These are phyloP conservation scores for Candida smagusa DNA, from an alignment of 1,139 yeast species.

Conservation along the genomic window DNA sequence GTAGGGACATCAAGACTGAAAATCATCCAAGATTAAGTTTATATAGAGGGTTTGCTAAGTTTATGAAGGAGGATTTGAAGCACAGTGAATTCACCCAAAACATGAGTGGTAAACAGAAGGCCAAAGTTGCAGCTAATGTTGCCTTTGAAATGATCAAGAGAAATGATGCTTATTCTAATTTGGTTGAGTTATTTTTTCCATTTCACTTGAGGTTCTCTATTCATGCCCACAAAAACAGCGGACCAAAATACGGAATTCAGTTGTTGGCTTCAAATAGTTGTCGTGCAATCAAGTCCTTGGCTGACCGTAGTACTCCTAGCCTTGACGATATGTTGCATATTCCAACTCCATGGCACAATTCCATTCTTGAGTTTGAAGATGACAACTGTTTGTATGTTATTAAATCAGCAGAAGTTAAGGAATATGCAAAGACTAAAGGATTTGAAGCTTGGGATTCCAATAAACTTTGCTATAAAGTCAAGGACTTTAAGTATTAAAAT, in stretches of 20 bases:
- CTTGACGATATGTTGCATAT: constrained; percentile 52
- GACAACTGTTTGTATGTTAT: constrained; percentile 24
- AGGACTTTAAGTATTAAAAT: constrained; percentile 4
- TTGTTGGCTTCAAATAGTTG: constrained; percentile 45
- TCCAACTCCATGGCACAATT: constrained; percentile 68
- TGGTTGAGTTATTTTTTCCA: constrained; percentile 58
- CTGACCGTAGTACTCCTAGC: constrained; percentile 25
- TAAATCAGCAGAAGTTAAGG: constrained; percentile 25
- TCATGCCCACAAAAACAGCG: constrained; percentile 56
- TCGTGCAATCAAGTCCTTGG: constrained; percentile 30
- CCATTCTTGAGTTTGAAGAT: constrained; percentile 42
- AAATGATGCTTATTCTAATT: constrained; percentile 62
- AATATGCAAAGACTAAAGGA: constrained; percentile 21
- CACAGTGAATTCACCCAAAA: constrained; percentile 34
- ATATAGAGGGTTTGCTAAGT: constrained; percentile 56
- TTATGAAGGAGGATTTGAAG: constrained; percentile 57
- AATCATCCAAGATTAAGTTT: constrained; percentile 51
- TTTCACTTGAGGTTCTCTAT: constrained; percentile 57
- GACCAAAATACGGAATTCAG: constrained; percentile 57
- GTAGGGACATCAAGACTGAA: constrained; percentile 33
- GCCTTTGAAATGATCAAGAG: constrained; percentile 65
- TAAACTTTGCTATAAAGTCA: constrained; percentile 12
- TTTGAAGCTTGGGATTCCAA: constrained; percentile 24
- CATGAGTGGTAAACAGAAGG: constrained; percentile 46
- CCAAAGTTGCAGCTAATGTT: constrained; percentile 48